phyloP scores from a whole-genome alignment of 176 grass and related monocot genomes.

The Canna indica region DNA sequence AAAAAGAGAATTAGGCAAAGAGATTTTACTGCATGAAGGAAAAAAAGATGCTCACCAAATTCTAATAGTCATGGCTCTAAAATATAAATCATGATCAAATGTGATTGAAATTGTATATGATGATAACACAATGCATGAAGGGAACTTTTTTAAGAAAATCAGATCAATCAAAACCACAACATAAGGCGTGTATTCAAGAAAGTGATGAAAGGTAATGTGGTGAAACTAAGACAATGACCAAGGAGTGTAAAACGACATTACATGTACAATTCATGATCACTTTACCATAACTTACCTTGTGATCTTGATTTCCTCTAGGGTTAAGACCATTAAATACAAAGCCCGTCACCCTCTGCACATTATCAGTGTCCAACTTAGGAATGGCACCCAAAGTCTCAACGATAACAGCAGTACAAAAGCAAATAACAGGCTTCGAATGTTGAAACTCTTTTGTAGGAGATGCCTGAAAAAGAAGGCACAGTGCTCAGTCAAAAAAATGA shows the following conservation, averaged over 20 bases:
- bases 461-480: slow-evolving; percentile 35
- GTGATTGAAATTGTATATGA: no score
- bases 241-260: neutral
- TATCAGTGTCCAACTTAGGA: slow-evolving; percentile 71
- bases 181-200: no score
- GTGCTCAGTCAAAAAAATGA: slow-evolving; percentile 15
- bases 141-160: no score
- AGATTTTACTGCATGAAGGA: no score
- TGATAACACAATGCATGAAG: no score
- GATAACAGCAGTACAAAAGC: slow-evolving; percentile 74
- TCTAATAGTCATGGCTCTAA: no score
- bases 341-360: slow-evolving; percentile 63
- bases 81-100: no score
- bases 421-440: slow-evolving; percentile 53
- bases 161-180: no score
- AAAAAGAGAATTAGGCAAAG: no score
- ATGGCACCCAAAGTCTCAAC: slow-evolving; percentile 81
- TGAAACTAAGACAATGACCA: neutral
- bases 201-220: no score
- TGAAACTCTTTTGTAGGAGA: slow-evolving; percentile 58
- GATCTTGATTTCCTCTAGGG: slow-evolving; percentile 53
- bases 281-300: slow-evolving; percentile 44
- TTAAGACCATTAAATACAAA: slow-evolving; percentile 84
- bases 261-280: slow-evolving; percentile 1
- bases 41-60: no score